Base-by-base conservation (phyloP, 805 yeast genomes). In the Tetrapisispora namnaoensis region DNA sequence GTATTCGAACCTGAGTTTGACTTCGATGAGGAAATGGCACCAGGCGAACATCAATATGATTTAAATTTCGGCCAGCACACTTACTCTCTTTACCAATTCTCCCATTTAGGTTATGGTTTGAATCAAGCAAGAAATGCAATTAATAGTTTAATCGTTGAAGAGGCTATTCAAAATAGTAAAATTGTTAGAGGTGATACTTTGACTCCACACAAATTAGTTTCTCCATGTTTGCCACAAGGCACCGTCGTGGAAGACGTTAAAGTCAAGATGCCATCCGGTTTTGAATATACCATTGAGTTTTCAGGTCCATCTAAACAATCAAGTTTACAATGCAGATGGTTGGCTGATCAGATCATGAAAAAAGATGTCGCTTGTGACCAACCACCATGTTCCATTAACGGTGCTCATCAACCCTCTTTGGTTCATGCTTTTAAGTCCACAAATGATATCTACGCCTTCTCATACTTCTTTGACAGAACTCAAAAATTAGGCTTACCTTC, bases 51-150 rank as follows among this genome's bases (percentile, higher is more conserved):
- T 71, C 86, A 86, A 67, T 90, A 82, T 64, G 77, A 78, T 53
- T 75, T 89, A 56, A 67, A 74, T 20, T 95, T 91, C 67, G 98
- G 96, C 51, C 84, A 83, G 49, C 75, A 87, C 53, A 76, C 82
- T 45, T 93, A 86, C 65, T 73, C 76, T 14, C 76, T 93, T 54
- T 93, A 95, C 70, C 99, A 93, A 70, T 89, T 82, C 69, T 88
- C 96, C 32, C 98, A 93, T 68, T 75, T 95, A 56, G 98, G 97
- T 37, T 93, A 86, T 65, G 99, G 99, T 37, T 78, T 93, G 63
- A 89, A 86, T 85, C 84, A 88, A 70, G 98, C 96, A 37, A 79
- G 96, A 71, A 80, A 83, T 66, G 85, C 82, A 70, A 75, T 93
- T 52, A 86, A 91, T 64, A 61, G 77, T 14, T 68, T 77, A 47